Conservation (phyloP, 148 eudicot species). For the Beta vulgaris region DNA sequence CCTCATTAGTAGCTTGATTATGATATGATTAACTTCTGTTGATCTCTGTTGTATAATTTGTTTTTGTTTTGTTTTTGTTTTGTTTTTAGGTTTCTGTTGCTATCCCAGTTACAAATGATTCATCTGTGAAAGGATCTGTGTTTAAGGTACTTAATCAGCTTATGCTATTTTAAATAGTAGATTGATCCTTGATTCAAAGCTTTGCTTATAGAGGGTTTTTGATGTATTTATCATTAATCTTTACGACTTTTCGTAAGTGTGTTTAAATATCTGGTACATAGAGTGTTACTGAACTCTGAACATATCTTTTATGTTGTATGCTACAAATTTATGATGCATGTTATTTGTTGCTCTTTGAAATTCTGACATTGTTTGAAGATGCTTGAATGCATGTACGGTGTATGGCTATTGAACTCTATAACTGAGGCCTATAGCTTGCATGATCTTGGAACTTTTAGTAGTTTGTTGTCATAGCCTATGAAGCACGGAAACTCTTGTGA, state of each 20-base stretch:
- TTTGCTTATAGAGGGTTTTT: background rate
- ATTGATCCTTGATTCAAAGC: background rate
- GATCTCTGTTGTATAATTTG: background rate
- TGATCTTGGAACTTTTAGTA: slow-evolving; percentile 1
- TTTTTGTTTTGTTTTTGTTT: too few relatives aligned
- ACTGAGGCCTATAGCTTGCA: background rate
- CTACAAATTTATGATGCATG: background rate
- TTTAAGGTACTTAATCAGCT: slow-evolving; percentile 42
- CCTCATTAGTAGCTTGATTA: background rate
- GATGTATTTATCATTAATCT: background rate
- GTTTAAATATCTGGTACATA: background rate
- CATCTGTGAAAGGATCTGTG: slow-evolving; percentile 39
- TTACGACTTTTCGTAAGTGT: background rate
- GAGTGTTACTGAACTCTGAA: background rate
- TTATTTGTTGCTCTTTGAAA: background rate
- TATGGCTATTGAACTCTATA: background rate
- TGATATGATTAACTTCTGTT: background rate
- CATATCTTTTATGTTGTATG: background rate
- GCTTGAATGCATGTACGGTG: background rate
- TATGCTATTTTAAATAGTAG: background rate
- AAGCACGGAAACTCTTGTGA: too few relatives aligned
- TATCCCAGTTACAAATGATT: slow-evolving; percentile 43
- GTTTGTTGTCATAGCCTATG: background rate
- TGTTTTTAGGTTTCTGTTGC: slow-evolving; percentile 43
- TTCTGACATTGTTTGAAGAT: background rate